Evolutionary conservation across 2,329 filamentous ascomycete species (phyloP), one percentile per base, ranked within the genome.

Genomic region (Fusarium ambrosium): DNA sequence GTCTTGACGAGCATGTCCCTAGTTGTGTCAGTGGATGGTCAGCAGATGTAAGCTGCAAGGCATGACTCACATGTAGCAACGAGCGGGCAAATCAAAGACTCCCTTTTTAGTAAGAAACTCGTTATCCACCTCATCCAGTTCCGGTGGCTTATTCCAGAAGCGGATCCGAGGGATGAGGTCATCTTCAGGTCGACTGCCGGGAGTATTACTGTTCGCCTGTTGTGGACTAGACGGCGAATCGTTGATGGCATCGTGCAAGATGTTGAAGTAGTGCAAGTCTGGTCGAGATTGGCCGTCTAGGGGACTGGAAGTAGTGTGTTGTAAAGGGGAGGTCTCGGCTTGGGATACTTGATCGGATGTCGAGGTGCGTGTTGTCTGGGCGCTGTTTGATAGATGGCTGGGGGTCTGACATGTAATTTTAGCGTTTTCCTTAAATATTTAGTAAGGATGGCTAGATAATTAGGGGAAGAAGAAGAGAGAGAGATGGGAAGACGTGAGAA

Each of bases 91-190:
- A 0, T 75, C 64, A 6, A 75, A 77, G 0, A 77, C 74, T 5
- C 64, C 69, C 16, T 77, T 77, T 27, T 64, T 72, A 1, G 56
- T 16, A 27, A 77, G 72, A 27, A 69, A 77, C 22, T 75, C 74
- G 4, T 70, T 69, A 4, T 77, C 70, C 8, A 45, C n/a, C 0
- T 64, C 41, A 0, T 77, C 75, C 0, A 73, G 36, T 10, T 66
- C 68, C 1, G 55, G 43, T 2, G 56, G 63, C 0, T 58, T 62
- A 2, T 71, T 63, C 73, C 69, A 76, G 2, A 36, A 62, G 18
- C 48, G 71, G 29, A 61, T 55, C 6, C 37, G 64, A 11, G n/a
- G 62, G 4, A 61, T 60, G 13, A 75, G 56, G 11, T 41, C 32
- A 18, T 68, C 32, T 2, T 65, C 55, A 2, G 34, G 22, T 9